Evolutionary conservation across 345 rosid species (phyloP).

Genomic region (Eucalyptus caleyi): DNA sequence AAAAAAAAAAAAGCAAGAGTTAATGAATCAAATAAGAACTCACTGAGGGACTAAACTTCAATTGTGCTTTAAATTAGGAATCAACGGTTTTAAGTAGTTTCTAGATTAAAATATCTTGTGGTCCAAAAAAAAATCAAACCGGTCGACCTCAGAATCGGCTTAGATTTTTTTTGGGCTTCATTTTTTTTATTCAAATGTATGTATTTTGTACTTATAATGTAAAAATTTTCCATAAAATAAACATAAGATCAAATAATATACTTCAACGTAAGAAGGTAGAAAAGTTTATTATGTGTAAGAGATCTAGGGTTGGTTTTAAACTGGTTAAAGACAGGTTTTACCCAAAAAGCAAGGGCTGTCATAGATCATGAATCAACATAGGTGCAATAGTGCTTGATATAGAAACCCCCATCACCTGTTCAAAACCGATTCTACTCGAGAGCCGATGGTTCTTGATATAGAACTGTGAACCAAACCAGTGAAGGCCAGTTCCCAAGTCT

Average conservation of each 20-base stretch:
- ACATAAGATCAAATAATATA: background rate
- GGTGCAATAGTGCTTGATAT: background rate
- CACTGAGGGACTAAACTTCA: background rate
- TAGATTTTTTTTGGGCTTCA: background rate
- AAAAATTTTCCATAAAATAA: background rate
- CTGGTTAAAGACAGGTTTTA: background rate
- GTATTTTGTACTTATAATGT: background rate
- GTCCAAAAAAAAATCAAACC: background rate
- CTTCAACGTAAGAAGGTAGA: background rate
- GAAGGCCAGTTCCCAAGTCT: background rate
- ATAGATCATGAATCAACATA: background rate
- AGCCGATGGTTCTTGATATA: fast-evolving
- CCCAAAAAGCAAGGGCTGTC: fast-evolving
- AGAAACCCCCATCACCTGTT: background rate
- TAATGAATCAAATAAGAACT: background rate
- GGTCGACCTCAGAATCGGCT: background rate
- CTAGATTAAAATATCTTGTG: background rate
- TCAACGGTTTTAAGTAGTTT: background rate
- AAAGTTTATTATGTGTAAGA: background rate
- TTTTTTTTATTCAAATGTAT: background rate
- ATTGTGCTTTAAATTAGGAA: background rate
- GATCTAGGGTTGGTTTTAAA: background rate
- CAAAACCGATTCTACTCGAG: background rate
- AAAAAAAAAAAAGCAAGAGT: background rate
- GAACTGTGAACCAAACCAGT: background rate